These are phyloP conservation scores for Pseudocercospora crystallina DNA, from an alignment of 2,329 filamentous ascomycete species.

Conservation along the genomic window DNA sequence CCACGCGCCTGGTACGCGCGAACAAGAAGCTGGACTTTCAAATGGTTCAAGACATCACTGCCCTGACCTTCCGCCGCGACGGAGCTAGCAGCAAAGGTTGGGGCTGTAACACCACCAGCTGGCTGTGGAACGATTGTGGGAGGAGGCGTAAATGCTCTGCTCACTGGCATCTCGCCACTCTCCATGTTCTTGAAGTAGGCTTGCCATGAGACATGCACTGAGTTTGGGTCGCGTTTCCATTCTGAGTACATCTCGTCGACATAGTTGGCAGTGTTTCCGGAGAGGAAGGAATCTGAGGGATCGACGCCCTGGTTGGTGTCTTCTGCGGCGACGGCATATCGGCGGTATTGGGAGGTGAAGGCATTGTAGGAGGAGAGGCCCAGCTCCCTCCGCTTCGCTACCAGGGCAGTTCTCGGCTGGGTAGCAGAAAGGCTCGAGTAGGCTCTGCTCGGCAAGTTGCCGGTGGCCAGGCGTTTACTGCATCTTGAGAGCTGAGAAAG, in stretches of 20 bases:
- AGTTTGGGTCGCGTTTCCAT: conserved; percentile 91
- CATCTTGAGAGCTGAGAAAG: conserved; percentile 66
- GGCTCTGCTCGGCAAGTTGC: conserved; percentile 50
- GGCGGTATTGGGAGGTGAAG: conserved; percentile 49
- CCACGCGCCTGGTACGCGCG: conserved; percentile 97
- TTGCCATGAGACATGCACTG: conserved; percentile 97
- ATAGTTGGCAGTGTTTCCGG: conserved; percentile 96
- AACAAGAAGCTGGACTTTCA: conserved; percentile 96
- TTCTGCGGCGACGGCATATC: conserved; percentile 60
- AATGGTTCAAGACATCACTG: conserved; percentile 86
- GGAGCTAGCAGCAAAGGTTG: conserved; percentile 67
- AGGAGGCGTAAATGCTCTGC: conserved; percentile 93
- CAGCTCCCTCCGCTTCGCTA: conserved; percentile 50
- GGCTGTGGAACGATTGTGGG: conserved; percentile 85
- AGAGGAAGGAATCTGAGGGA: conserved; percentile 92
- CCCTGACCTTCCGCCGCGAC: conserved; percentile 66
- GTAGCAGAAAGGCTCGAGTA: conserved; percentile 41
- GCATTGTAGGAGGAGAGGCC: conserved; percentile 43
- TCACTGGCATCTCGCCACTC: conserved; percentile 94
- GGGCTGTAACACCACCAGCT: conserved; percentile 71
- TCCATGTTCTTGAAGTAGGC: conserved; percentile 99
- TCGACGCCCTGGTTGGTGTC: conserved; percentile 66
- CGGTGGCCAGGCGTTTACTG: conserved; percentile 62
- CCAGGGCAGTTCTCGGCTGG: conserved; percentile 41
- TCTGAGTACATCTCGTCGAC: conserved; percentile 99